Conservation (phyloP, 148 eudicot species). For the Cornus florida region DNA sequence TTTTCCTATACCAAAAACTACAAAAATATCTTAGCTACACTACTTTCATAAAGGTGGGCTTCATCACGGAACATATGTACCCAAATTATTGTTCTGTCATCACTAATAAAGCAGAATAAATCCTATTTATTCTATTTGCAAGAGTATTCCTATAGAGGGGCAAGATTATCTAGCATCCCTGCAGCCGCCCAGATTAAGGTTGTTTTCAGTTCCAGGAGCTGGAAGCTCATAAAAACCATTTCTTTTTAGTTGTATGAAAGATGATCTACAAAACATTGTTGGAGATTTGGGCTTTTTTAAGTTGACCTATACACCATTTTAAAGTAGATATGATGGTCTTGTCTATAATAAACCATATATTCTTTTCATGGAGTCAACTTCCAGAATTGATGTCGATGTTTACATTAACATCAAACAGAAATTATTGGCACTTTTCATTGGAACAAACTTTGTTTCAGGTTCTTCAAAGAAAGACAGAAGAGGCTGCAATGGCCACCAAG, state of each 20-base stretch:
- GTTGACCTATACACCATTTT: background rate
- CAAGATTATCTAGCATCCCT: too few relatives aligned
- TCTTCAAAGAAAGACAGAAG: conserved; percentile 98
- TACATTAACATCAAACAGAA: background rate
- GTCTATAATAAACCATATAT: background rate
- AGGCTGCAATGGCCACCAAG: conserved; percentile 99
- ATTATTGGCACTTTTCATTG: background rate
- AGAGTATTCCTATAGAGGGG: background rate
- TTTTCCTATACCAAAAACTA: background rate
- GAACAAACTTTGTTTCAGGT: conserved; percentile 48
- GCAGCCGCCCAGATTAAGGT: background rate
- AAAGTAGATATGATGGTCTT: background rate
- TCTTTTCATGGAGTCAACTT: background rate
- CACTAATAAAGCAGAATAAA: too few relatives aligned
- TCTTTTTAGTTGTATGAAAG: background rate
- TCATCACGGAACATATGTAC: background rate
- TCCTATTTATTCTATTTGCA: background rate
- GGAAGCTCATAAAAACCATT: background rate
- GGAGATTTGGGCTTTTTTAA: background rate
- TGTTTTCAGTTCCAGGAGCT: background rate
- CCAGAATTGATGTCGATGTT: background rate
- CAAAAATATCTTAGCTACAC: background rate
- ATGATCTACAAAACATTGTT: background rate
- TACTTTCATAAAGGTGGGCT: background rate
- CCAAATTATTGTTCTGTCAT: background rate